Base-by-base conservation (phyloP, 352 stramenopile species). In the Globisporangium perplexum region DNA sequence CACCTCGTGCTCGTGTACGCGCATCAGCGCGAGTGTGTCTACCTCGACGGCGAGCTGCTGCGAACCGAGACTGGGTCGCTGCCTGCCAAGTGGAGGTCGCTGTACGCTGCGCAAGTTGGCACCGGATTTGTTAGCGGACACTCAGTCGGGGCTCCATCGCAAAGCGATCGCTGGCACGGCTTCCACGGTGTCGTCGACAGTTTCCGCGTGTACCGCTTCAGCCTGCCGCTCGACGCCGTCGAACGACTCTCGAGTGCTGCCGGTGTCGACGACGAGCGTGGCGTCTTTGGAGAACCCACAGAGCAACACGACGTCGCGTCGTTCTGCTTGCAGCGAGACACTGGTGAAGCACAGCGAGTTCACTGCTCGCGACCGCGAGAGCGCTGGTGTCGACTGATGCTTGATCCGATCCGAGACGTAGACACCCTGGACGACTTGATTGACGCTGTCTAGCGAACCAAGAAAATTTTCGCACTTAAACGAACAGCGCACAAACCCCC, bases 121-220 rank as follows among this genome's bases (percentile, higher is more conserved):
- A 65, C 65, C 1, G 67, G 70, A 2, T 69, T 55, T 24, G 59
- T 60, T 6, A 53, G 38, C 5, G 48, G 35, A 5, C 56, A 46
- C 4, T 46, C 12, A 5, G n/a, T 44, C 7, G 63, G 26, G 50
- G 15, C 48, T 52, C 38, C 45, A 36, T 0, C 20, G 28, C 41
- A 51, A 23, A 39, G 38, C 18, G 15, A n/a, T 15, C 51, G 57
- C 0, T 80, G 65, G 68, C 66, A 65, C 53, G 60, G 50, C 7
- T 80, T 73, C 24, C 46, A 69, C 22, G 71, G 68, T 4, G 12
- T 75, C 4, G 41, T 80, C 15, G 60, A 77, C 35, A 53, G 49
- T 17, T 71, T 77, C 26, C 65, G 62, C 10, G 28, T 63, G 17
- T 80, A 64, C 64, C 38, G 48, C 47, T 59, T 56, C 22, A 38